Conservation (phyloP, 2,329 filamentous ascomycete species). For the Shiraia sp. region DNA sequence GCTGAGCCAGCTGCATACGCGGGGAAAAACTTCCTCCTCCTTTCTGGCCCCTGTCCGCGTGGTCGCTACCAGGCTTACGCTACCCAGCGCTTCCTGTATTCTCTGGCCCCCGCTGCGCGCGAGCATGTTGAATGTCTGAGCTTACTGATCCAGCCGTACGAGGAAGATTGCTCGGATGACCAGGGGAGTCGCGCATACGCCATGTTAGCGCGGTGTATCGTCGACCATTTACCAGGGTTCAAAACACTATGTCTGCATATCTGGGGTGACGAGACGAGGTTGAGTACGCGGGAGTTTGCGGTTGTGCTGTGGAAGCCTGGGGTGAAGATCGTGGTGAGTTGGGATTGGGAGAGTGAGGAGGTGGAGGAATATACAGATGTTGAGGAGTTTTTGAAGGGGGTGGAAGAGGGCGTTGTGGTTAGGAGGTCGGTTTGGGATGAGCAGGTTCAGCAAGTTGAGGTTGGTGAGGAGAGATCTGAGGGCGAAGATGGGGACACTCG, state of each 20-base stretch:
- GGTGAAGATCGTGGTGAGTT: slow-evolving; percentile 11
- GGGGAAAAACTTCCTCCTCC: slow-evolving; percentile 28
- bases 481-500: not conserved
- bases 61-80: slow-evolving; percentile 41
- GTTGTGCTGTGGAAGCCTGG: slow-evolving; percentile 11
- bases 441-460: not conserved
- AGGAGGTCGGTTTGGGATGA: not conserved
- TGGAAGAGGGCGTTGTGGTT: slow-evolving; percentile 3
- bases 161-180: slow-evolving; percentile 30
- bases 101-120: slow-evolving; percentile 16
- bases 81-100: slow-evolving; percentile 28
- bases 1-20: slow-evolving; percentile 32
- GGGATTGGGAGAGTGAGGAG: slow-evolving; percentile 4
- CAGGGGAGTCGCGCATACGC: slow-evolving; percentile 18
- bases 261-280: slow-evolving; percentile 13
- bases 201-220: slow-evolving; percentile 21
- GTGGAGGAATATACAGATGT: slow-evolving; percentile 6
- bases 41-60: slow-evolving; percentile 35
- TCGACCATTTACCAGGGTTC: slow-evolving; percentile 15
- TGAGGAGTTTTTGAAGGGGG: slow-evolving; percentile 6
- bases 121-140: slow-evolving; percentile 23
- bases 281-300: slow-evolving; percentile 12
- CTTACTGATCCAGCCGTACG: slow-evolving; percentile 30
- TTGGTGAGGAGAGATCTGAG: not conserved
- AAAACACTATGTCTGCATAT: slow-evolving; percentile 20